Base-by-base conservation (phyloP, 2,329 filamentous ascomycete species). In the Fusarium vanettenii region DNA sequence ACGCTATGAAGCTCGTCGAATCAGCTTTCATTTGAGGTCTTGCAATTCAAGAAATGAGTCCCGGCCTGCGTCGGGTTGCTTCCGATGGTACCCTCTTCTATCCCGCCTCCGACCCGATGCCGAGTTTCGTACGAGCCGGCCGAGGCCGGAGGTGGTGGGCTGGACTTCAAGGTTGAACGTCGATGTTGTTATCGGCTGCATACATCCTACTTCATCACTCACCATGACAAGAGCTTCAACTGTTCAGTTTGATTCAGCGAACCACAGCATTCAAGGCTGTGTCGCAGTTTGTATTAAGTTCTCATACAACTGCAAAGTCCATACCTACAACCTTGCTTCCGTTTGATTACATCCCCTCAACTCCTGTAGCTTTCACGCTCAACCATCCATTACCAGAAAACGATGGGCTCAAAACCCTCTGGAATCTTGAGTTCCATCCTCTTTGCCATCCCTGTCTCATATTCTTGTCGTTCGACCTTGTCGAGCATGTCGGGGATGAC, bases 361-460 rank as follows among this genome's bases (percentile, higher is more conserved):
- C 27, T 27, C 31, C 5, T 41, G 18, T 16, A 6, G 37, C 16
- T 39, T n/a, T 29, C 20, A 27, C 10, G 14, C 33, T 39, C 31
- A 18, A 57, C 31, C 3, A 8, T 22, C 2, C n/a, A 43, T 72
- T 65, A 82, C 81, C 81, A 82, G 55, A 82, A 82, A 4, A 73
- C 67, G 25, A 80, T 69, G 0, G 76, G 66, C 25, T 65, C 41
- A 45, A 81, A 81, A 1, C 73, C 74, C 8, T 77, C 73, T 0
- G 81, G 81, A 8, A 72, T 35, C 13, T 10, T 10, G 25, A 13
- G 20, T 14, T 35, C 10, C 22, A 13, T 35, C 6, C 41, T n/a
- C n/a, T 25, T 11, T 20, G 20, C 55, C 13, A 10, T 37, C 16
- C 33, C 56, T 5, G 22, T 27, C 13, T 52, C 48, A 31, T 10